Evolutionary conservation across 2,329 filamentous ascomycete species (phyloP).

Genomic region (Fusarium denticulatum): DNA sequence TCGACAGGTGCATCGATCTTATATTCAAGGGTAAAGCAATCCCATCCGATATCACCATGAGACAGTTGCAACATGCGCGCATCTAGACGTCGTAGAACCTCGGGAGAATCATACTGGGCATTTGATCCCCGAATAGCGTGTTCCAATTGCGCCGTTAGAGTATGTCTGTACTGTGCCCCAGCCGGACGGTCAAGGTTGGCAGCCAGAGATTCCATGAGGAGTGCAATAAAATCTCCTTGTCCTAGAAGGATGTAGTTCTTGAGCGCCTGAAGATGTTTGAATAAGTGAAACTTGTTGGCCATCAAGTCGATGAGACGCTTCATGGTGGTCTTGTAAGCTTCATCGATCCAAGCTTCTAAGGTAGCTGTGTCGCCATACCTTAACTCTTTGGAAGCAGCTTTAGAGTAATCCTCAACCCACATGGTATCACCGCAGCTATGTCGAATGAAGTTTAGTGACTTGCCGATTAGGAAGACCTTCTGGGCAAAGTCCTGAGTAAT

Average conservation of each 20-base stretch:
- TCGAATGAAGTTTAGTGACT: constrained; percentile 97
- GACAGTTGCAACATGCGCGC: constrained; percentile 98
- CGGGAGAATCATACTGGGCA: constrained; percentile 92
- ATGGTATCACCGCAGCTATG: constrained; percentile 92
- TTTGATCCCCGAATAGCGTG: constrained; percentile 97
- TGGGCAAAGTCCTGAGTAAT: constrained; percentile 93
- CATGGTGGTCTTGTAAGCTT: constrained; percentile 98
- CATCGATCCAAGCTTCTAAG: constrained; percentile 91
- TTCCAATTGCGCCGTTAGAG: constrained; percentile 95
- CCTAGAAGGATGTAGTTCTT: constrained; percentile 96
- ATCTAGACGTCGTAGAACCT: constrained; percentile 90
- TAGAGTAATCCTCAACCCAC: constrained; percentile 97
- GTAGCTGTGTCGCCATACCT: constrained; percentile 93
- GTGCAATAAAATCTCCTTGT: constrained; percentile 95
- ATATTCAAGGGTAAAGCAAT: constrained; percentile 98
- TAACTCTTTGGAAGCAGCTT: constrained; percentile 89
- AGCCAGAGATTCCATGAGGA: constrained; percentile 96
- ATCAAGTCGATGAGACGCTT: constrained; percentile 91
- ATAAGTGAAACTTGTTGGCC: constrained; percentile 93
- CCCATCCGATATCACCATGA: constrained; percentile 98
- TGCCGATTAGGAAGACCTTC: constrained; percentile 96
- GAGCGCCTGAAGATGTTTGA: constrained; percentile 88
- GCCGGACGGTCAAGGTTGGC: constrained; percentile 93
- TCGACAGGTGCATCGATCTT: constrained; percentile 97
- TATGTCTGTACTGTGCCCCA: constrained; percentile 96